Base-by-base conservation (phyloP, 305 asterid species). In the Galium porrigens region DNA sequence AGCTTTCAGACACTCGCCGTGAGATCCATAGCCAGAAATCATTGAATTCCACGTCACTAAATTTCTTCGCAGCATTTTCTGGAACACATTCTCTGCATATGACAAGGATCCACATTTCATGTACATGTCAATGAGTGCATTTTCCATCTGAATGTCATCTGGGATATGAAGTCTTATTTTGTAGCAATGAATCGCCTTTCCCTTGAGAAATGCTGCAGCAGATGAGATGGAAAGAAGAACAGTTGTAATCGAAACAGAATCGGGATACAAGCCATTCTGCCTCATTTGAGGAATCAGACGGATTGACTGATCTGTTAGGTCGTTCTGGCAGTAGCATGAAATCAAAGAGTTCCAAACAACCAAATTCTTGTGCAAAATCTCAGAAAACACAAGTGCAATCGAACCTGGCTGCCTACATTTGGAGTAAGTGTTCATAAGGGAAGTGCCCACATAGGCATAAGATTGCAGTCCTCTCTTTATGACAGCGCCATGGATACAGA, bases 311-410 rank as follows among this genome's bases (percentile, higher is more conserved):
- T 80, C 79, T 2, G 81, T 83, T 60, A 76, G 79, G 68, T 80
- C 81, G 66, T 86, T 91, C 49, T 80, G 83, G 14, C 76, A 78
- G 75, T 82, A 86, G 58, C 88, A 84, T 6, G 88, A 86, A 52
- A 91, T 84, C 9, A 88, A 80, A 20, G 87, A 78, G 72, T 91
- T 91, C 98, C 98, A 91, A 42, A 84, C 78, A 42, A 80, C 87
- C 70, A 85, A 34, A 83, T 84, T 88, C 82, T 82, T 91, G 17
- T 61, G 54, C 65, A 67, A 55, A 52, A 85, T 74, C 49, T 53
- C 70, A 7, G 73, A 73, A 72, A 86, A 88, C 57, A 79, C 86
- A 55, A 41, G 64, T 62, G 14, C 63, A 15, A 84, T 94, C 78
- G 73, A 78, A 1, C 79, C 78, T 15, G 81, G 86, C 46, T 72